Percentiles rank a stretch among this genome's conserved stretches.
These are phyloP conservation scores for Leccinum fibrillosum DNA, from an alignment of 768 basidiomycete genomes.

Conservation along the genomic window DNA sequence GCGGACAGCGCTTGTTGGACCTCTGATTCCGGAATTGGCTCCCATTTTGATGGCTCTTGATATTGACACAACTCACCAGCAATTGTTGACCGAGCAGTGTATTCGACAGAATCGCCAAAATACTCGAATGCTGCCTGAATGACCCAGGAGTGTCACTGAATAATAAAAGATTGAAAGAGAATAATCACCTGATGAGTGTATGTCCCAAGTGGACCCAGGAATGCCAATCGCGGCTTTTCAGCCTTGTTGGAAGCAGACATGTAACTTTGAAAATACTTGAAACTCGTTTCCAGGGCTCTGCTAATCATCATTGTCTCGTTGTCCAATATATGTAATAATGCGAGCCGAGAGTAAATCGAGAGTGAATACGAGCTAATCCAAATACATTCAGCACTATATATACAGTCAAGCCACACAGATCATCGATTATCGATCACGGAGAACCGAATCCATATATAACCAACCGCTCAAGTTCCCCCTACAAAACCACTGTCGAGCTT, in stretches of 20 bases:
- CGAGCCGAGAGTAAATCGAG: not conserved
- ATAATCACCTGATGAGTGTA: conserved; percentile 60
- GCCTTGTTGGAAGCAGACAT: conserved; percentile 9
- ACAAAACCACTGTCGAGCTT: conserved; percentile 4
- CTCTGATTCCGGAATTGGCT: conserved; percentile 37
- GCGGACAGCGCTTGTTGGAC: conserved; percentile 53
- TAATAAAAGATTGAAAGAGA: not conserved
- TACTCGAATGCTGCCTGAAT: conserved; percentile 44
- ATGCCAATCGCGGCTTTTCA: conserved; percentile 38
- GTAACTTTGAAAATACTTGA: conserved; percentile 5
- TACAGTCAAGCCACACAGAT: not conserved
- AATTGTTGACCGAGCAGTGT: conserved; percentile 40
- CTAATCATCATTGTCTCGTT: conserved; percentile 6
- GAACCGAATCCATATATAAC: not conserved
- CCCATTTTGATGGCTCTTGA: not conserved
- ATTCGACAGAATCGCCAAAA: conserved; percentile 46
- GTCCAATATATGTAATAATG: not conserved
- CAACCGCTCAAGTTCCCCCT: conserved; percentile 1
- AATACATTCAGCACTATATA: not conserved
- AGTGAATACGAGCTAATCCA: not conserved
- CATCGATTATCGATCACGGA: not conserved
- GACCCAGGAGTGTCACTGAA: conserved; percentile 18
- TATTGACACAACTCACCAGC: conserved; percentile 29
- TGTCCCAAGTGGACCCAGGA: conserved; percentile 68
- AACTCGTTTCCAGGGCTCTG: conserved; percentile 1